Conservation (phyloP, 805 yeast genomes). For the Zygosaccharomyces bailii region DNA sequence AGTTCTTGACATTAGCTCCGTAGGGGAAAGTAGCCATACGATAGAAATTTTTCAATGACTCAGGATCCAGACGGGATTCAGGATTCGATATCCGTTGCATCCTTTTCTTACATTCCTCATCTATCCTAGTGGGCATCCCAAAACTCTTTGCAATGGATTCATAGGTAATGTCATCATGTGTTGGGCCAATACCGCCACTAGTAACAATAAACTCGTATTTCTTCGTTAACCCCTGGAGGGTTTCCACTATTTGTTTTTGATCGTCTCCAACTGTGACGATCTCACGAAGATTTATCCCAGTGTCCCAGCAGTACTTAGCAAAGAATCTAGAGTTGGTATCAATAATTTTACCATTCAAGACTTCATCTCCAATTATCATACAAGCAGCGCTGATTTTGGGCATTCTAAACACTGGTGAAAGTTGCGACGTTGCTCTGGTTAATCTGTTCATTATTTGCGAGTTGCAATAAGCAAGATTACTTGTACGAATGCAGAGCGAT, state of each 20-base stretch:
- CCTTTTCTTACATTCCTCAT: slow-evolving; percentile 53
- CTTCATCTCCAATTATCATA: slow-evolving; percentile 75
- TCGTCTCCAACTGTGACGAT: slow-evolving; percentile 79
- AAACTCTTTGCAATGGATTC: slow-evolving; percentile 67
- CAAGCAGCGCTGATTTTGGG: slow-evolving; percentile 35
- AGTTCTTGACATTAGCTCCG: slow-evolving; percentile 44
- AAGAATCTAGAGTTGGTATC: slow-evolving; percentile 76
- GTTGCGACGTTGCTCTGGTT: neutral
- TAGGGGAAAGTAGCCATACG: slow-evolving; percentile 79
- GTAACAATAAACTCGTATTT: slow-evolving; percentile 67
- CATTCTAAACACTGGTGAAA: slow-evolving; percentile 16
- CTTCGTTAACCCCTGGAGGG: slow-evolving; percentile 43
- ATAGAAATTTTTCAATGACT: slow-evolving; percentile 57
- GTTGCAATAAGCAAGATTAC: neutral
- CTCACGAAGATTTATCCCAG: slow-evolving; percentile 63
- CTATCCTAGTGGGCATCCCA: slow-evolving; percentile 46
- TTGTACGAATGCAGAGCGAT: neutral
- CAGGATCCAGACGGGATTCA: slow-evolving; percentile 35
- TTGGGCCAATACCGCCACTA: slow-evolving; percentile 70
- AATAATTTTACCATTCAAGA: slow-evolving; percentile 75
- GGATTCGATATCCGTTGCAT: slow-evolving; percentile 52
- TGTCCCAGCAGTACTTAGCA: slow-evolving; percentile 63
- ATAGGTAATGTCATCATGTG: slow-evolving; percentile 88
- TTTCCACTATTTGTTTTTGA: slow-evolving; percentile 54
- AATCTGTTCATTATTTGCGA: neutral